Base-by-base conservation (phyloP, 257 asterid genomes). In the Marsdenia floribunda region DNA sequence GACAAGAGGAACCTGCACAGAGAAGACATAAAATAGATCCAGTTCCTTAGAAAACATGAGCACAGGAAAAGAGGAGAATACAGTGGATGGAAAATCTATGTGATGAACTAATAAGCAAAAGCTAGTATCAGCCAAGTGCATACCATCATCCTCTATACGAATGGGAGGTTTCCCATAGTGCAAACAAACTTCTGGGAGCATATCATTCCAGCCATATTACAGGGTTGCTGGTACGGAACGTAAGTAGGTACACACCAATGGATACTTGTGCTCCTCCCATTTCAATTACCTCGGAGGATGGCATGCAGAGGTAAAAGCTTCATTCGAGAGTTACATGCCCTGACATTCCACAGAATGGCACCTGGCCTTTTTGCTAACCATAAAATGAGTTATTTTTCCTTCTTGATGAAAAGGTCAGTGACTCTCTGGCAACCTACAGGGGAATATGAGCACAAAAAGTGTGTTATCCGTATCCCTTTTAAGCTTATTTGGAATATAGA, bases 371-470 rank as follows among this genome's bases (percentile, higher is more conserved):
- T 74, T 63, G 60, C 81, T 73, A 72, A 70, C 60, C 79, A 72
- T 72, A 7, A 78, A 55, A 75, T 75, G 64, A 78, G 80, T 64
- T 21, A 19, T 10, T 58, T 57, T 47, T 50, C 59, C 49, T 1
- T 35, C n/a, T 10, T 67, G 60, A 70, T 71, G 53, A 38, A 44
- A 6, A 67, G 12, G 76, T 87, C 83, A 90, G 82, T 90, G 98
- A 71, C 98, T 93, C 91, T 93, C 98, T 5, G 96, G 98, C 83
- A 93, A 84, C 89, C 98, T 90, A 91, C 63, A 77, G 55, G 60
- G 66, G 72, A 63, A 75, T n/a, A 68, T 12, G 37, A 29, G 47
- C 40, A 42, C 3, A 50, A 50, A 79, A 68, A 50, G 24, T 53
- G 19, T 50, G 16, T 58, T 50, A 37, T 46, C 3, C 22, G 38